phyloP scores from a whole-genome alignment of 202 grass and related monocot genomes.

The Thinopyrum obtusiflorum region DNA sequence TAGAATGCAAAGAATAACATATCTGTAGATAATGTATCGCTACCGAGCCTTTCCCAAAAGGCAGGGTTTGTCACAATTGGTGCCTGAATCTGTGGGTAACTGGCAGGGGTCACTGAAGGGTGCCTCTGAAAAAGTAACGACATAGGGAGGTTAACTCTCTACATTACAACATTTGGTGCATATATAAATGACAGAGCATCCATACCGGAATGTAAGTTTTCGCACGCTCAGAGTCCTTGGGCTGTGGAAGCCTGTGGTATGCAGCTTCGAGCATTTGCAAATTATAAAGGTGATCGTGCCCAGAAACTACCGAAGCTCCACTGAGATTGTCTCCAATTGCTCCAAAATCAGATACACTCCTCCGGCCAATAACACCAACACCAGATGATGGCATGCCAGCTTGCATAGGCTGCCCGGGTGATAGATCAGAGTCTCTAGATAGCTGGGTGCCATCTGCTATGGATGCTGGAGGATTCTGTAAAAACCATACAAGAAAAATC shows the following conservation, averaged over 20 bases:
- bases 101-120: conserved; percentile 62
- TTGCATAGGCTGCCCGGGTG: conserved; percentile 80
- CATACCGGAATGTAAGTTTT: conserved; percentile 89
- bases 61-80: conserved; percentile 80
- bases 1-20: conserved; percentile 97
- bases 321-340: conserved; percentile 82
- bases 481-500: conserved; percentile 13
- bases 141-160: conserved; percentile 8
- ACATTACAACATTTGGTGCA: conserved; percentile 1
- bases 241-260: conserved; percentile 80
- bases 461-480: conserved; percentile 50
- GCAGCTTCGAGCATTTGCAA: conserved; percentile 95
- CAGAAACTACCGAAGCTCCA: conserved; percentile 43
- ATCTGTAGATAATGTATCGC: conserved; percentile 80
- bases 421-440: conserved; percentile 71
- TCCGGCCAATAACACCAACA: conserved; percentile 87
- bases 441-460: conserved; percentile 67
- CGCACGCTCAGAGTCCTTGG: conserved; percentile 83
- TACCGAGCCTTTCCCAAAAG: conserved; percentile 87
- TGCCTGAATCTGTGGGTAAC: conserved; percentile 85
- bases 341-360: conserved; percentile 83
- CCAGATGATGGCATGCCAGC: conserved; percentile 60
- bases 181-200: neutral
- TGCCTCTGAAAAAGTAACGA: conserved; percentile 63
- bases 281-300: conserved; percentile 74